Base-by-base conservation (phyloP, 2,329 filamentous ascomycete species). In the Escovopsis sp. region DNA sequence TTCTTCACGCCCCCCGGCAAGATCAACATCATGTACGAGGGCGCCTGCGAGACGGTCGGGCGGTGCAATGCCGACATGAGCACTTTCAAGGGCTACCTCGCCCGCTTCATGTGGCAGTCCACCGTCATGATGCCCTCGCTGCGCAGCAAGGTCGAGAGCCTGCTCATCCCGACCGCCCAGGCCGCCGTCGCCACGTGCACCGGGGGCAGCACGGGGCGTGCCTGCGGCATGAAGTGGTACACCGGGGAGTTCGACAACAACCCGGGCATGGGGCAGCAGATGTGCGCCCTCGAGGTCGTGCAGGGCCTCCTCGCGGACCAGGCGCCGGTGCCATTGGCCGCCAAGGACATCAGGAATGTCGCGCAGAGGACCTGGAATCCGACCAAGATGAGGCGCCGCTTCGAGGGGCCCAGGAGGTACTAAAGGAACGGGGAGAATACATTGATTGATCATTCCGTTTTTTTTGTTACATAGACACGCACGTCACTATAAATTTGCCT, bases 11-110 rank as follows among this genome's bases (percentile, higher is more conserved):
- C 69, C 4, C 66, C 62, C 38, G 28, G 63, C 12, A 72, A 75
- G 49, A 46, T 36, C 6, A 64, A 75, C 53, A 61, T 82, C 58
- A 76, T 84, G 72, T 76, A 67, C 53, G 80, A 85, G 59, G 66
- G 66, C 37, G 73, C 75, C n/a, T 85, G 80, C 62, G 80, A 85
- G 57, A 61, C 59, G 4, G 59, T 64, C 45, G 60, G 62, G 41
- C 65, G 54, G 1, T 85, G 81, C 54, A 72, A 75, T 54, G 66
- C 61, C 40, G 79, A 83, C 58, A 77, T 79, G 67, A 71, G 69
- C 51, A 75, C 73, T 8, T 82, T 80, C 69, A 85, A 85, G 61
- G 78, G 69, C 36, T 80, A 78, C 55, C 66, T 82, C 28, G 66
- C 76, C 26, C 74, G 77, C 43, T 80, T 77, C 62, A 72, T 81